These are phyloP conservation scores for Alternaria ventricosa DNA, from an alignment of 2,329 filamentous ascomycete species.

Conservation along the genomic window DNA sequence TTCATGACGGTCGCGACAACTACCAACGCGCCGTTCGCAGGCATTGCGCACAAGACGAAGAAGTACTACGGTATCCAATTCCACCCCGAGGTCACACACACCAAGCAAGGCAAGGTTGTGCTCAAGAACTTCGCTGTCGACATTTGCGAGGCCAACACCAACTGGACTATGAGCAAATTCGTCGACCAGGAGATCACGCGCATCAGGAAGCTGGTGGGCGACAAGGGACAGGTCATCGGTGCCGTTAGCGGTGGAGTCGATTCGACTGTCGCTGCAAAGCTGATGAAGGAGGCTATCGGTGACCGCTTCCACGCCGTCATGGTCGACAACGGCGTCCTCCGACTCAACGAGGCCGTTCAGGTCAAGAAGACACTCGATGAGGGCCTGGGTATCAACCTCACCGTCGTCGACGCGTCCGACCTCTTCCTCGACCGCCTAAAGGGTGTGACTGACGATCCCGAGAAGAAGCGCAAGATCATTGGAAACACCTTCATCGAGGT, in stretches of 20 bases:
- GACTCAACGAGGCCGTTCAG: slow-evolving; percentile 80
- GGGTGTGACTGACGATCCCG: slow-evolving; percentile 76
- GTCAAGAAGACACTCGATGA: slow-evolving; percentile 81
- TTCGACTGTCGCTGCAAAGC: slow-evolving; percentile 82
- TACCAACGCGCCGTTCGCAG: slow-evolving; percentile 77
- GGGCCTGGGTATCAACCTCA: slow-evolving; percentile 88
- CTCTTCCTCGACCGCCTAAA: slow-evolving; percentile 78
- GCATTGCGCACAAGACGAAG: slow-evolving; percentile 73
- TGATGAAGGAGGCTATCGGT: slow-evolving; percentile 87
- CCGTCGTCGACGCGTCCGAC: slow-evolving; percentile 79
- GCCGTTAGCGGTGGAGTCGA: slow-evolving; percentile 87
- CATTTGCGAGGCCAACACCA: slow-evolving; percentile 77
- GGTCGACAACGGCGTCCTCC: slow-evolving; percentile 85
- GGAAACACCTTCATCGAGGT: slow-evolving; percentile 81
- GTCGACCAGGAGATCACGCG: slow-evolving; percentile 78
- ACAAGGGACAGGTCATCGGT: slow-evolving; percentile 80
- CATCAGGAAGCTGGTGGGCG: slow-evolving; percentile 82
- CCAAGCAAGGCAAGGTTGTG: slow-evolving; percentile 70
- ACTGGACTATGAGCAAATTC: slow-evolving; percentile 90
- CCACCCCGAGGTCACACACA: slow-evolving; percentile 84
- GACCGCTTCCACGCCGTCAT: slow-evolving; percentile 85
- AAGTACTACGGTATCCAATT: slow-evolving; percentile 86
- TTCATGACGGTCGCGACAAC: slow-evolving; percentile 80
- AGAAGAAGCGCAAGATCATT: slow-evolving; percentile 91
- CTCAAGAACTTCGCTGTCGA: slow-evolving; percentile 83